phyloP scores from a whole-genome alignment of 2,329 filamentous ascomycete genomes.

The Teratosphaeria viscida region DNA sequence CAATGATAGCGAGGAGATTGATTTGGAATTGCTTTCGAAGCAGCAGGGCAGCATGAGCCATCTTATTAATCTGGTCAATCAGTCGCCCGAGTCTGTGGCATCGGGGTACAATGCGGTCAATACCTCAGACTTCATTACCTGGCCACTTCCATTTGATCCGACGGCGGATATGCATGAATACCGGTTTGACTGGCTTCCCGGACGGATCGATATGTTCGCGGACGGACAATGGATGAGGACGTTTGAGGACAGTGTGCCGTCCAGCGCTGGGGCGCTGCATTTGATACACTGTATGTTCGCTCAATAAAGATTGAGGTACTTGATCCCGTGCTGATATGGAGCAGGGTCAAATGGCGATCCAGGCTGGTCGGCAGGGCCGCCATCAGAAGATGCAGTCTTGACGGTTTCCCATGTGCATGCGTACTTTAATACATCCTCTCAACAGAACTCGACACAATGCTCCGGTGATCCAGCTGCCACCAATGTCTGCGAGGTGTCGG shows the following conservation, averaged over 20 bases:
- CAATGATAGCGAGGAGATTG: conserved; percentile 71
- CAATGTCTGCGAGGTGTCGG: background rate
- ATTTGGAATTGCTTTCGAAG: conserved; percentile 61
- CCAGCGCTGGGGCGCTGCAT: conserved; percentile 53
- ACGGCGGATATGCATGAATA: conserved; percentile 62
- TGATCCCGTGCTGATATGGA: too few relatives aligned
- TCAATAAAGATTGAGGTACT: too few relatives aligned
- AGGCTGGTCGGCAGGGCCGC: conserved; percentile 62
- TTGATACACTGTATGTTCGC: conserved; percentile 27
- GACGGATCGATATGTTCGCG: conserved; percentile 56
- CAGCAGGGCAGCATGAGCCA: conserved; percentile 38
- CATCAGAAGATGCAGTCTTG: conserved; percentile 49
- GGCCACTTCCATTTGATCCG: conserved; percentile 56
- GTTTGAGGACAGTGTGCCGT: conserved; percentile 38
- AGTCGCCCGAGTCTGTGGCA: conserved; percentile 50
- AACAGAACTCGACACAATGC: background rate
- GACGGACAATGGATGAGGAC: conserved; percentile 52
- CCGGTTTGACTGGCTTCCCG: conserved; percentile 61
- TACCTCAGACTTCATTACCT: conserved; percentile 48
- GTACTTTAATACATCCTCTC: conserved; percentile 53
- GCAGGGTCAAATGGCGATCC: conserved; percentile 7
- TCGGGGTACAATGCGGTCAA: conserved; percentile 52
- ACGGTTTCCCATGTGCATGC: conserved; percentile 62
- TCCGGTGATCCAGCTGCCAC: background rate
- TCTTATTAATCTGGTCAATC: conserved; percentile 64